These are phyloP conservation scores for Shiraia sp. DNA, from an alignment of 2,329 filamentous ascomycete genomes.

Conservation along the genomic window DNA sequence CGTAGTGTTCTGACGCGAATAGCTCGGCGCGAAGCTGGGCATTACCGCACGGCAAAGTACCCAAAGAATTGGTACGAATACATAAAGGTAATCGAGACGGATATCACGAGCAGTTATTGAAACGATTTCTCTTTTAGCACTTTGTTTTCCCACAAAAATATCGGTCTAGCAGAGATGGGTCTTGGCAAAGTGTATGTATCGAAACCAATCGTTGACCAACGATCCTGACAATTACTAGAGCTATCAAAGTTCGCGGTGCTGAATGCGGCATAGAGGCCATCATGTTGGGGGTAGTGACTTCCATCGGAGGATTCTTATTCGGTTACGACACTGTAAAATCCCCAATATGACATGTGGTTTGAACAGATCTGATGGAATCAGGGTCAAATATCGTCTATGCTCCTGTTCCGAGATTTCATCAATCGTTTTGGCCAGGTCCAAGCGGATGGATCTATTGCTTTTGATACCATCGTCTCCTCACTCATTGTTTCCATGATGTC, in stretches of 20 bases:
- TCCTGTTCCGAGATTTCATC: conserved; percentile 56
- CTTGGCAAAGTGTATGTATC: conserved; percentile 24
- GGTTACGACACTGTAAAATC: conserved; percentile 62
- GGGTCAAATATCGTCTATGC: conserved; percentile 45
- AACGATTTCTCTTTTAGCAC: neutral
- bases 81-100: conserved; percentile 15
- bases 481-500: conserved; percentile 39
- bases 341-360: neutral
- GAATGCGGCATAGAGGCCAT: conserved; percentile 43
- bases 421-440: conserved; percentile 58
- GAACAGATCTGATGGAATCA: conserved; percentile 4
- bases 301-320: conserved; percentile 65
- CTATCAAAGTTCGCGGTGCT: conserved; percentile 35
- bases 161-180: conserved; percentile 22
- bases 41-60: conserved; percentile 22
- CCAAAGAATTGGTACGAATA: conserved; percentile 14
- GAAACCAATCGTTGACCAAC: neutral
- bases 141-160: neutral
- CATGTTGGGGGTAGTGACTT: conserved; percentile 61
- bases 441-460: conserved; percentile 43
- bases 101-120: neutral
- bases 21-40: conserved; percentile 30
- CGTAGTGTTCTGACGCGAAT: conserved; percentile 16
- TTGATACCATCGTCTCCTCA: conserved; percentile 52
- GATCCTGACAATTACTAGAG: conserved; percentile 16